Evolutionary conservation across 1,139 yeast genomes (phyloP), one percentile per base, ranked within the genome.

Genomic region (Debaryomycetaceae sp.): DNA sequence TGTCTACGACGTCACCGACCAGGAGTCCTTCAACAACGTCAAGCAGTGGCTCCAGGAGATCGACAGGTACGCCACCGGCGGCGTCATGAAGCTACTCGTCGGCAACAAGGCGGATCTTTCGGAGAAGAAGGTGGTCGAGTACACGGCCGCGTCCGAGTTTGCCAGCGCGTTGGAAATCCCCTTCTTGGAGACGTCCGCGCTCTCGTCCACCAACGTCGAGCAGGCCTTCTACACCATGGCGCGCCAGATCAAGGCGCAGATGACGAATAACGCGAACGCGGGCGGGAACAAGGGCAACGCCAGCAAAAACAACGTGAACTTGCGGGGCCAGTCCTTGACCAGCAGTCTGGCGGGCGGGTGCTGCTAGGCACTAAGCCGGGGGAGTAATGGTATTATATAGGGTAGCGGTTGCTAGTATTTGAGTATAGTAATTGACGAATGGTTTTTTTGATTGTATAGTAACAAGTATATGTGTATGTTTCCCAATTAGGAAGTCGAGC

Each of bases 161-260:
- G 95, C 98, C 29, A 97, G 90, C 56, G 82, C 94, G 22, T 76
- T 90, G 55, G 93, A 87, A 43, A 83, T 90, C 49, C 95, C 96
- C 35, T 86, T 90, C 58, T 73, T 90, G 58, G 99, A 90, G 62
- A 92, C 99, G 10, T 81, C 95, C 21, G 99, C 99, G 21, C 75
- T 87, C 55, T 81, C 82, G 45, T 81, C 96, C 23, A 85, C 96
- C 36, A 90, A 90, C 52, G 98, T 90, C 44, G 98, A 92, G 58
- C 96, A 90, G 58, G 97, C 98, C 12, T 90, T 90, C 63, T 77
- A 85, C 67, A 85, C 96, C 41, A 90, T 90, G 99, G 95, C 98
- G 7, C 80, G 95, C 58, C 97, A 92, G 58, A 90, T 90, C 53
- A 92, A 92, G 68, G 94, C 94, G 40, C 86, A 87, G 51, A 83